phyloP scores from a whole-genome alignment of 768 basidiomycete species.

The Cyclocybe cylindracea region DNA sequence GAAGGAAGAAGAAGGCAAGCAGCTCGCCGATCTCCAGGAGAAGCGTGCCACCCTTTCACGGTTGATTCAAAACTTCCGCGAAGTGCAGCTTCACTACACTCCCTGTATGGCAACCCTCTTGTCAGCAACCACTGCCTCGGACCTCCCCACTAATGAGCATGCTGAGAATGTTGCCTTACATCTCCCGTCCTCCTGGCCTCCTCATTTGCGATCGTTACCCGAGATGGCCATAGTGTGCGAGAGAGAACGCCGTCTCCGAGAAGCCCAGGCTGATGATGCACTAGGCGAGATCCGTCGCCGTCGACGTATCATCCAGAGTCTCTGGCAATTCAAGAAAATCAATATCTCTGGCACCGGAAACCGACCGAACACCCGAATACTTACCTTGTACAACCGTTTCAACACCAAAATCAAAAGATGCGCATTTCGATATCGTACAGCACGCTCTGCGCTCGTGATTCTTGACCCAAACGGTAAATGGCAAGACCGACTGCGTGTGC shows the following conservation, averaged over 20 bases:
- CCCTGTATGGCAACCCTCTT: constrained; percentile 6
- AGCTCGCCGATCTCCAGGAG: constrained; percentile 12
- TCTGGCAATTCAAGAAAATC: constrained; percentile 22
- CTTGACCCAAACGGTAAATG: too few species aligned
- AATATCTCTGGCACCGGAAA: constrained; percentile 21
- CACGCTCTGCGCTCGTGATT: too few species aligned
- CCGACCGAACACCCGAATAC: constrained; percentile 17
- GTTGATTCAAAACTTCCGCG: constrained; percentile 9
- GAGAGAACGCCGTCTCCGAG: constrained; percentile 12
- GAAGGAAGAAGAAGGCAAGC: neutral
- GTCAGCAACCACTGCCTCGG: too few species aligned
- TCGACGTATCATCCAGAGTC: constrained; percentile 12
- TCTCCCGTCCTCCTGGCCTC: constrained; percentile 8
- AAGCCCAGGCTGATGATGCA: constrained; percentile 20
- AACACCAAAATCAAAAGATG: neutral
- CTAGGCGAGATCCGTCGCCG: constrained; percentile 18
- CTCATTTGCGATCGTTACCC: neutral
- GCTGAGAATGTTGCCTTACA: neutral
- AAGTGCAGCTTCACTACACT: constrained; percentile 10
- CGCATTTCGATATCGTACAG: too few species aligned
- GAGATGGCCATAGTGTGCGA: constrained; percentile 1
- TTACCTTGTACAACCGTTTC: constrained; percentile 11
- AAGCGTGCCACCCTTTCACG: constrained; percentile 1
- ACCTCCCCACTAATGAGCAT: neutral
- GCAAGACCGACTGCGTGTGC: too few species aligned